Evolutionary conservation across 1,284 basidiomycete species (phyloP).

Genomic region (Heterobasidion annosum): DNA sequence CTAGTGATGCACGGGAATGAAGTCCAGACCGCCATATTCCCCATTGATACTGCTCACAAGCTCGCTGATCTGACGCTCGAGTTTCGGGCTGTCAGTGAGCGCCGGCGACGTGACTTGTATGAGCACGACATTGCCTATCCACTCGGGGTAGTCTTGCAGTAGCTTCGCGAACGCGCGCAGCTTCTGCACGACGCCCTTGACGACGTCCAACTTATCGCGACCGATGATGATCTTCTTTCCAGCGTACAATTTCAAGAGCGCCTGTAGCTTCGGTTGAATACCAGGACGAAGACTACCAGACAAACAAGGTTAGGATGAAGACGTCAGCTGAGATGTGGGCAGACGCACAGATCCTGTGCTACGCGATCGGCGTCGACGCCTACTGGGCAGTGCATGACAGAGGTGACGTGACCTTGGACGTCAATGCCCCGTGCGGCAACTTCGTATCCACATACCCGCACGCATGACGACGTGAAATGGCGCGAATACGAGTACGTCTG

Average conservation of each 20-base stretch:
- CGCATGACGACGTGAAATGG: conserved; percentile 92
- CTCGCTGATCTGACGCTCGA: conserved; percentile 92
- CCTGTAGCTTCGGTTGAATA: conserved; percentile 84
- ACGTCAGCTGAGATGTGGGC: not conserved
- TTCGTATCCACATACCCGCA: conserved; percentile 95
- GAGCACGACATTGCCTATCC: conserved; percentile 86
- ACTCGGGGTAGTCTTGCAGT: conserved; percentile 89
- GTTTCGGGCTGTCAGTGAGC: conserved; percentile 85
- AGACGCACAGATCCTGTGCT: conserved; percentile 62
- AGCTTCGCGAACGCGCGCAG: conserved; percentile 95
- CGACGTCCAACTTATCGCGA: conserved; percentile 97
- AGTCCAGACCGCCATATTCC: conserved; percentile 91
- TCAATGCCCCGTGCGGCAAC: conserved; percentile 75
- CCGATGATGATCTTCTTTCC: conserved; percentile 99
- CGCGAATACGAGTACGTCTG: conserved; percentile 97
- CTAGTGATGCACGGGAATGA: conserved; percentile 99
- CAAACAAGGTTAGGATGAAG: conserved; percentile 1
- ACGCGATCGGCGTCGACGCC: conserved; percentile 96
- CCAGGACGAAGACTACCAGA: conserved; percentile 58
- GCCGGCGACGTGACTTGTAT: conserved; percentile 94
- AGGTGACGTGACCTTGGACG: conserved; percentile 80
- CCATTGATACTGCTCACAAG: conserved; percentile 97
- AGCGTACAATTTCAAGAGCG: conserved; percentile 80
- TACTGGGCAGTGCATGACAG: conserved; percentile 89
- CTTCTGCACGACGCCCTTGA: conserved; percentile 98